These are phyloP conservation scores for Stentor coeruleus DNA, from an alignment of 73 alveolate species.

Conservation along the genomic window DNA sequence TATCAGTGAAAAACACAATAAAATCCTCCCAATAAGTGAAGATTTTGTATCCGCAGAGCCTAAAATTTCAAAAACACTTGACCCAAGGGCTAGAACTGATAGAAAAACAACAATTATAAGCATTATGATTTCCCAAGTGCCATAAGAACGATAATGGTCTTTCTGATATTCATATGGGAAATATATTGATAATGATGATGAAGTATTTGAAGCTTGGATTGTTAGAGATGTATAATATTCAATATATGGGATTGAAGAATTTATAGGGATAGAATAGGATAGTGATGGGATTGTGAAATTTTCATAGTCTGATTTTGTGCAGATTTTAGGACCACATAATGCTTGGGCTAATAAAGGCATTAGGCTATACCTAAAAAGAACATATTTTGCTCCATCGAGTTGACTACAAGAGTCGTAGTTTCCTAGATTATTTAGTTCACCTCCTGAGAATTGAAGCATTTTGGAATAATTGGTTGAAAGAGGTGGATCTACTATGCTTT, in stretches of 20 bases:
- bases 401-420: neutral
- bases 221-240: neutral
- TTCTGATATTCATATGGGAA: neutral
- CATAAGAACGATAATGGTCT: neutral
- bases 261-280: no score
- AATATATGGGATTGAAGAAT: no score
- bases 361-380: neutral
- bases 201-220: neutral
- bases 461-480: neutral
- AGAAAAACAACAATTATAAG: neutral
- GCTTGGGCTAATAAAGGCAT: neutral
- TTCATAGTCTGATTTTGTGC: constrained; percentile 5
- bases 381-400: neutral
- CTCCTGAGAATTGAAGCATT: constrained; percentile 4
- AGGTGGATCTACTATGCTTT: neutral
- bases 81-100: neutral
- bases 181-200: neutral
- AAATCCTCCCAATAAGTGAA: neutral
- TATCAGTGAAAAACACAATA: neutral
- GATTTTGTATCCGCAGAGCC: neutral
- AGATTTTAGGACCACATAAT: neutral
- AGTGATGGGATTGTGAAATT: no score
- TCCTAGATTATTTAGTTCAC: neutral
- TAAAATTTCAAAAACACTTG: neutral
- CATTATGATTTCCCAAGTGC: neutral